phyloP scores from a whole-genome alignment of 2,329 filamentous ascomycete species.

The Colletotrichum aenigma region DNA sequence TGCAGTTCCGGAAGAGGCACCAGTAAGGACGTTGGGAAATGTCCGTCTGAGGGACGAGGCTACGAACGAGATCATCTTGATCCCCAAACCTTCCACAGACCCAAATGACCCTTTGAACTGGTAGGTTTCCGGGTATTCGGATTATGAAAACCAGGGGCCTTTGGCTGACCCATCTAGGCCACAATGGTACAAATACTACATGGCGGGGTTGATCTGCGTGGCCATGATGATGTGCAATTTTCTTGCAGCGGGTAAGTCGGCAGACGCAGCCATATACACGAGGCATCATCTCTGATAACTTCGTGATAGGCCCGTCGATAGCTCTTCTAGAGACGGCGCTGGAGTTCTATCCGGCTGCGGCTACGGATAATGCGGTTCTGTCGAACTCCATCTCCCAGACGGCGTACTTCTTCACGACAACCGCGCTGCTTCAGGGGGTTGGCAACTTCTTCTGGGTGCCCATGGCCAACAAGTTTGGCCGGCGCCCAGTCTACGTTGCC shows the following conservation, averaged over 20 bases:
- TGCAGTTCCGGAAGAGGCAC: not conserved
- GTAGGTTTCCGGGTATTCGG: constrained; percentile 31
- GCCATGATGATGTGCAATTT: constrained; percentile 63
- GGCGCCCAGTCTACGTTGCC: constrained; percentile 45
- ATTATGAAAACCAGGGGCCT: not conserved
- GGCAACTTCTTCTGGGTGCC: constrained; percentile 53
- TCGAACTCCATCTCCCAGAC: constrained; percentile 42
- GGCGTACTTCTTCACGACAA: constrained; percentile 58
- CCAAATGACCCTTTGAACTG: constrained; percentile 58
- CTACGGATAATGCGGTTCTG: constrained; percentile 29
- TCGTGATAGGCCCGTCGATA: constrained; percentile 44
- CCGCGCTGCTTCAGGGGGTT: constrained; percentile 52
- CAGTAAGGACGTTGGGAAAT: constrained; percentile 39
- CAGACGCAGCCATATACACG: not conserved
- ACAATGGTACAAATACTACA: constrained; percentile 52
- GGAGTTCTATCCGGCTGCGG: constrained; percentile 47
- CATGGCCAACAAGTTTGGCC: constrained; percentile 48
- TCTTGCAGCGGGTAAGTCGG: constrained; percentile 49
- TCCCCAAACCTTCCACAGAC: constrained; percentile 49
- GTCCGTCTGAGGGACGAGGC: constrained; percentile 44
- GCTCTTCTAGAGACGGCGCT: constrained; percentile 51
- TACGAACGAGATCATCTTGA: constrained; percentile 52
- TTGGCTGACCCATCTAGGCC: constrained; percentile 33
- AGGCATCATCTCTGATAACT: not conserved
- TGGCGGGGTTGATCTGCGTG: constrained; percentile 51